Percentiles rank a stretch among this genome's conserved stretches.
phyloP scores from a whole-genome alignment of 2,329 filamentous ascomycete genomes.

The Xylariaceae sp. region DNA sequence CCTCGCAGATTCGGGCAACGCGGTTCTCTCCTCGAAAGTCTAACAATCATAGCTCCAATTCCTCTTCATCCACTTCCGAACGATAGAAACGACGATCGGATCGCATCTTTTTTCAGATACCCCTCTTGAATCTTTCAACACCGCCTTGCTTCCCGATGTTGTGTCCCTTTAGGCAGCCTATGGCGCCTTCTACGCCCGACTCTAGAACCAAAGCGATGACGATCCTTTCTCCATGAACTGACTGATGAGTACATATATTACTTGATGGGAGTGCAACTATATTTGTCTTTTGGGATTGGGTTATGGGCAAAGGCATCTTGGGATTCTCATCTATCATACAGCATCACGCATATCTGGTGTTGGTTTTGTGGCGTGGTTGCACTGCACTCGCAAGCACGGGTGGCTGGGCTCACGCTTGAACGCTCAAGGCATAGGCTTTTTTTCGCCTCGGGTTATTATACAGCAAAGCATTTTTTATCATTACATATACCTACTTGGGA shows the following conservation, averaged over 20 bases:
- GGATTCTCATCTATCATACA: constrained; percentile 22
- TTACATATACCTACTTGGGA: constrained; percentile 18
- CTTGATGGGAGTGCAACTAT: constrained; percentile 8
- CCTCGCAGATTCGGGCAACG: constrained; percentile 28
- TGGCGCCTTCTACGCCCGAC: constrained; percentile 23
- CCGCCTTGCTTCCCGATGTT: constrained; percentile 35
- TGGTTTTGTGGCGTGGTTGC: constrained; percentile 13
- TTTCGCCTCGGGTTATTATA: neutral
- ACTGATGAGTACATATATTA: constrained; percentile 22
- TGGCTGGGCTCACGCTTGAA: constrained; percentile 1
- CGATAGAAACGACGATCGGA: constrained; percentile 44
- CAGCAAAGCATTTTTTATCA: constrained; percentile 4
- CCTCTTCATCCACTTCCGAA: constrained; percentile 39
- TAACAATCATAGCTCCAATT: constrained; percentile 31
- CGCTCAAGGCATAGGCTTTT: constrained; percentile 5
- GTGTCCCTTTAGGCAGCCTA: constrained; percentile 28
- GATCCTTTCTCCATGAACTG: constrained; percentile 7
- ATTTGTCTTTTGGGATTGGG: constrained; percentile 18
- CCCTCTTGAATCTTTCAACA: constrained; percentile 36
- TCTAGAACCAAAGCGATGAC: constrained; percentile 28
- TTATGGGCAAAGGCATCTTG: constrained; percentile 21
- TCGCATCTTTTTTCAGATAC: constrained; percentile 38
- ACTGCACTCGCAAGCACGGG: constrained; percentile 2
- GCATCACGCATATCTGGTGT: constrained; percentile 23
- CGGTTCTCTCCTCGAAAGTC: constrained; percentile 33